phyloP scores from a whole-genome alignment of 371 early-diverging fungal genomes.

The Sporodiniella umbellata region DNA sequence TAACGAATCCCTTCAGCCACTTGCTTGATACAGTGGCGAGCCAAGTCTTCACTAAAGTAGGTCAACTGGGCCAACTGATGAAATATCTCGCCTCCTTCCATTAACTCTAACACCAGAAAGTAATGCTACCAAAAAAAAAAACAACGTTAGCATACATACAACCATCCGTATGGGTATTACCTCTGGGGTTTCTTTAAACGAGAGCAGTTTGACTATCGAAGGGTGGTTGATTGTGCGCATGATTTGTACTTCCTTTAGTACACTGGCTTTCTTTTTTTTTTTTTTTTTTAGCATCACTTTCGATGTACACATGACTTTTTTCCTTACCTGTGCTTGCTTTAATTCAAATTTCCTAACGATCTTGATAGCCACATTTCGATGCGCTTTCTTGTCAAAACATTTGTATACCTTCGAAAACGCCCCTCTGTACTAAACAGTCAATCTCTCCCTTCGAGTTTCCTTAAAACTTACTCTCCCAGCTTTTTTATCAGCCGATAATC shows the following conservation, averaged over 20 bases:
- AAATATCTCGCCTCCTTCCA: constrained; percentile 85
- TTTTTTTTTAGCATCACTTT: too few relatives aligned
- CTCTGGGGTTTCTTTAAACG: constrained; percentile 58
- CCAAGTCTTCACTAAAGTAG: constrained; percentile 72
- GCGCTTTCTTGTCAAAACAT: constrained; percentile 54
- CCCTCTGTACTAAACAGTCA: too few relatives aligned
- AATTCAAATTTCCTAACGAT: constrained; percentile 68
- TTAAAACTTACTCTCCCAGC: constrained; percentile 75
- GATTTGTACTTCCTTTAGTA: constrained; percentile 84
- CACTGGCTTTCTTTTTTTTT: constrained; percentile 64
- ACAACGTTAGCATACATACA: too few relatives aligned
- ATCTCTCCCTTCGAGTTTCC: too few relatives aligned
- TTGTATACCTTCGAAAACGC: constrained; percentile 84
- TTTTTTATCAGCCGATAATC: constrained; percentile 50
- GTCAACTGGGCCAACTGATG: constrained; percentile 79
- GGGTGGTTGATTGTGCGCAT: constrained; percentile 81
- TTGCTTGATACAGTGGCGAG: constrained; percentile 83
- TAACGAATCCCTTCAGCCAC: constrained; percentile 88
- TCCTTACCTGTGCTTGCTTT: constrained; percentile 54
- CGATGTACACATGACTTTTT: too few relatives aligned
- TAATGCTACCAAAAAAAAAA: too few relatives aligned
- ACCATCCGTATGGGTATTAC: too few relatives aligned
- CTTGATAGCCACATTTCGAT: constrained; percentile 77
- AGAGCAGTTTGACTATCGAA: constrained; percentile 72
- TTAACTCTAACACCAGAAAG: constrained; percentile 83